Evolutionary conservation across 441 rosid species (phyloP), one percentile per base, ranked within the genome.

Genomic region (Erodium chrysanthum): DNA sequence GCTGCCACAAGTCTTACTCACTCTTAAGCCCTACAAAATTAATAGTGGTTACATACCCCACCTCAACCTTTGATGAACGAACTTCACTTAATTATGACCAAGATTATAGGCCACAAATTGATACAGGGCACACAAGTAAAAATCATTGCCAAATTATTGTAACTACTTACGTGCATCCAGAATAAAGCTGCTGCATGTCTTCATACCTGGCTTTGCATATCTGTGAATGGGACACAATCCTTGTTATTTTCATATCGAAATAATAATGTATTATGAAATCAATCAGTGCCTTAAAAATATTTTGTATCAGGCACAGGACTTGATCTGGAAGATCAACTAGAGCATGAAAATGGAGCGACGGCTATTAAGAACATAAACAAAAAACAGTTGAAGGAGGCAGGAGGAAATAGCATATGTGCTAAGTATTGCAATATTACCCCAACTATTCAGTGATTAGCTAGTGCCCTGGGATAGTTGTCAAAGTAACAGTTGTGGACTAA

Each of bases 191-290:
- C 54, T 77, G 86, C 82, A 88, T 70, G 68, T 86, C 94, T 71
- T 87, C 87, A 66, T 88, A 92, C 85, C 84, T 90, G 27, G 88
- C 90, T 67, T 83, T 80, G 66, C 98, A 92, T 6, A 79, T 79
- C 98, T 92, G 87, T 71, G 76, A 71, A 75, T 56, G 59, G 17
- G 64, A 33, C 15, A 44, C 44, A 17, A 0, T 31, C 2, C 42
- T 64, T 69, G 67, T 50, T 11, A 69, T 4, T 33, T 22, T 18
- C 56, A 76, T 64, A 27, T 17, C 14, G 31, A 23, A 58, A 18
- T 29, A 44, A 17, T 2, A 14, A 10, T 10, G 12, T 4, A 21
- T 15, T 2, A 17, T 7, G 25, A 35, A 37, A 65, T 4, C 12
- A 48, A 40, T 0, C 72, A 67, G 35, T 10, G 9, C 25, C 14